Base-by-base conservation (phyloP, 2,329 filamentous ascomycete species). In the Talaromyces funiculosus region DNA sequence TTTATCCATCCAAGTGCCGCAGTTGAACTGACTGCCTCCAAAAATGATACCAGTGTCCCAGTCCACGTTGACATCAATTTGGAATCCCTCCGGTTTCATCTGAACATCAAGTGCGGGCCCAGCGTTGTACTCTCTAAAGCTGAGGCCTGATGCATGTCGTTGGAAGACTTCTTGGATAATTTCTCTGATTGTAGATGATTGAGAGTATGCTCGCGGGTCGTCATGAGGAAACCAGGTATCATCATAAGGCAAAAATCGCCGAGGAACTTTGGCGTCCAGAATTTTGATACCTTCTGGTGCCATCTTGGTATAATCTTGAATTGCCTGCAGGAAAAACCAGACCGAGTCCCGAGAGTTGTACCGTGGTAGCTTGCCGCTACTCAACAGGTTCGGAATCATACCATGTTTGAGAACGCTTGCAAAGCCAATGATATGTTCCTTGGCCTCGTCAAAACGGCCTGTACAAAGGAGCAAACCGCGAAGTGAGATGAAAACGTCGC, bases 1-100 rank as follows among this genome's bases (percentile, higher is more conserved):
- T 83, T 99, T 99, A 81, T 99, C 94, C 92, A 97, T 97, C 94
- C 94, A 99, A 1, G 94, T 99, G 57, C 94, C 94, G 68, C 95
- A 99, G 75, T 99, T 99, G 76, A 80, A 83, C 71, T 97, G 92
- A 70, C 90, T 97, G 35, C 95, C 94, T 60, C 95, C 94, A 69
- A 95, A 96, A 61, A 99, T 87, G 64, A 99, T 84, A 22, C 94
- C 95, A 4, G 86, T 94, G 33, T 84, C 80, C 93, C 93, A 97
- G 72, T 99, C 93, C 10, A 96, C 90, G 62, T 89, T 85, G 67
- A 97, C 88, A 62, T 94, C 87, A 65, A 96, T 90, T 70, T 97
- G 86, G 80, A 99, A 99, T 0, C 94, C 94, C 69, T 92, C 88
- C 3, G 90, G 83, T 64, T 84, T 90, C 94, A 99, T 99, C 75